A percentile compares a stretch with the other conserved stretches of the same genome.
Evolutionary conservation across 805 yeast genomes (phyloP).

Genomic region (Yamadazyma tumulicola): DNA sequence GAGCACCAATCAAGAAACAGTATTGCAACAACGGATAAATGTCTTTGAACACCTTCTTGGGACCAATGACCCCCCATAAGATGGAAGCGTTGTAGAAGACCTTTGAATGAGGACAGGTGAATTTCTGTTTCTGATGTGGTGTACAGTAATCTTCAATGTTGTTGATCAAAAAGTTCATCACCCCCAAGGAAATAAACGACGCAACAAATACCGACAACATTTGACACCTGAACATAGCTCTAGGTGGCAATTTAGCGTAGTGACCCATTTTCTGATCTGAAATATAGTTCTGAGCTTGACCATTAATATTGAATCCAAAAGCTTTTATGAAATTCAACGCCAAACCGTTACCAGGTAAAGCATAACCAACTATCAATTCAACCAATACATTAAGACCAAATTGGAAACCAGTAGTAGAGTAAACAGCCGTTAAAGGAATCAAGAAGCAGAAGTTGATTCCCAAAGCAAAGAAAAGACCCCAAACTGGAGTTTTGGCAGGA

Average conservation of each 20-base stretch:
- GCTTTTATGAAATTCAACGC: constrained; percentile 53
- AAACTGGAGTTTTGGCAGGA: constrained; percentile 51
- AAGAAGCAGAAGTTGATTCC: constrained; percentile 49
- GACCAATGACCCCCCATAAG: constrained; percentile 62
- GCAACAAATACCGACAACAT: constrained; percentile 8
- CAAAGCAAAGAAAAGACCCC: constrained; percentile 54
- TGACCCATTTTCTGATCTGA: constrained; percentile 18
- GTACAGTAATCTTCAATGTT: constrained; percentile 10
- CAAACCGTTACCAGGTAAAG: constrained; percentile 52
- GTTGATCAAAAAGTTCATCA: constrained; percentile 15
- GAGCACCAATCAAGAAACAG: constrained; percentile 28
- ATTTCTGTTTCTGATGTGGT: constrained; percentile 21
- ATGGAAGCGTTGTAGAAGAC: constrained; percentile 50
- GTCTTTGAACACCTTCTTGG: constrained; percentile 27
- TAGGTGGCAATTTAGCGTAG: constrained; percentile 22
- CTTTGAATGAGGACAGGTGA: constrained; percentile 28
- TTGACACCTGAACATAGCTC: constrained; percentile 20
- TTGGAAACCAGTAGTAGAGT: constrained; percentile 45
- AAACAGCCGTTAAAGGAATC: constrained; percentile 49
- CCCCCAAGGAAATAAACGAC: constrained; percentile 9
- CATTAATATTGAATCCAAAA: constrained; percentile 51
- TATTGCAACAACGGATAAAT: constrained; percentile 27
- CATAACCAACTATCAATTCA: constrained; percentile 55
- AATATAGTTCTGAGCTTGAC: constrained; percentile 52
- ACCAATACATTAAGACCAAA: constrained; percentile 52